phyloP scores from a whole-genome alignment of 78 protist genomes.

The Dictyostelium purpureum region DNA sequence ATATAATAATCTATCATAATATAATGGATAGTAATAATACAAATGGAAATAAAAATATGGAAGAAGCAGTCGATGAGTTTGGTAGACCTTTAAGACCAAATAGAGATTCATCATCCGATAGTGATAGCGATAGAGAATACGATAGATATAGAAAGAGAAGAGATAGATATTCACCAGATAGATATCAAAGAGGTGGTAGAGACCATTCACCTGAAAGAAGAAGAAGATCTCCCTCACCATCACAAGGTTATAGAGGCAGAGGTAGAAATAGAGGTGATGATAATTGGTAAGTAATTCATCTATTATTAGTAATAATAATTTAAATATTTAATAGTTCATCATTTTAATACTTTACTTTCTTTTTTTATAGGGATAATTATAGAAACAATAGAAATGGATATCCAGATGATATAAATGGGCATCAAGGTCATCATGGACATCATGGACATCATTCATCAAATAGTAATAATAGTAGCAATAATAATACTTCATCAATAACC shows the following conservation, averaged over 20 bases:
- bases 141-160: slow-evolving; percentile 16
- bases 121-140: slow-evolving; percentile 58
- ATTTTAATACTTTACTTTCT: too few species aligned
- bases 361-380: slow-evolving; percentile 7
- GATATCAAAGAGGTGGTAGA: slow-evolving; percentile 2
- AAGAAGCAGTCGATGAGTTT: slow-evolving; percentile 65
- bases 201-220: slow-evolving; percentile 63
- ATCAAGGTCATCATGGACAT: too few species aligned
- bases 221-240: neutral
- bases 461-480: too few species aligned
- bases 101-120: slow-evolving; percentile 35
- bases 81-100: slow-evolving; percentile 77
- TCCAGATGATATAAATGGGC: neutral
- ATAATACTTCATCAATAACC: too few species aligned
- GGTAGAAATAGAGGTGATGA: slow-evolving; percentile 20
- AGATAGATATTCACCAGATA: slow-evolving; percentile 47
- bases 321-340: neutral
- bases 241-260: neutral
- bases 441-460: too few species aligned
- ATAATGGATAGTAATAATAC: too few species aligned
- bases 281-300: neutral
- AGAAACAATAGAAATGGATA: neutral
- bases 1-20: too few species aligned
- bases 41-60: neutral
- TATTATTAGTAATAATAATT: neutral